phyloP scores from a whole-genome alignment of 192 early-diverging fungal genomes.

The Coemansia reversa region DNA sequence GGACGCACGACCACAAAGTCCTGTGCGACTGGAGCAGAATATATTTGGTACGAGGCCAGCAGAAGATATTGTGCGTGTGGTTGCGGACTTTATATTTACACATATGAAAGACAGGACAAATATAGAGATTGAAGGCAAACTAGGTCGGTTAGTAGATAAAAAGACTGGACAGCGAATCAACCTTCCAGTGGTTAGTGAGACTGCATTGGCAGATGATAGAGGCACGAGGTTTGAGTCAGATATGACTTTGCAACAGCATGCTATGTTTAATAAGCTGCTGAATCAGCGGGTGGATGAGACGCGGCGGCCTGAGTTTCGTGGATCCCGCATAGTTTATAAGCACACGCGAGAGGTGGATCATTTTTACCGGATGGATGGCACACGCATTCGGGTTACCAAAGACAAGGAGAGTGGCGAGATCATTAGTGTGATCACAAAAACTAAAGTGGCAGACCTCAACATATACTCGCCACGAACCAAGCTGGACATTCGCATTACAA shows the following conservation, averaged over 20 bases:
- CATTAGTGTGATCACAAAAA: slow-evolving; percentile 66
- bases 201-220: slow-evolving; percentile 46
- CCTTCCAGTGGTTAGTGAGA: slow-evolving; percentile 66
- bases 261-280: slow-evolving; percentile 76
- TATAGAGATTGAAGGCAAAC: slow-evolving; percentile 83
- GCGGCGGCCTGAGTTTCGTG: slow-evolving; percentile 49
- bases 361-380: slow-evolving; percentile 56
- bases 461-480: slow-evolving; percentile 75
- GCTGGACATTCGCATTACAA: slow-evolving; percentile 84
- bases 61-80: slow-evolving; percentile 62
- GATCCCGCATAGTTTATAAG: slow-evolving; percentile 63
- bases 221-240: slow-evolving; percentile 71
- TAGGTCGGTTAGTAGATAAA: slow-evolving; percentile 77
- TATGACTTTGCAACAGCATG: slow-evolving; percentile 86
- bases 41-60: slow-evolving; percentile 63
- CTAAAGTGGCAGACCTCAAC: slow-evolving; percentile 80
- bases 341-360: slow-evolving; percentile 75
- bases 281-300: slow-evolving; percentile 69
- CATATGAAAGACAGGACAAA: slow-evolving; percentile 52
- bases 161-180: slow-evolving; percentile 58
- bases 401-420: slow-evolving; percentile 63
- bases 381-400: slow-evolving; percentile 63
- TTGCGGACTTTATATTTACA: slow-evolving; percentile 65
- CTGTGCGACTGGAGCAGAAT: slow-evolving; percentile 55
- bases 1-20: slow-evolving; percentile 23